Percentiles rank a stretch among this genome's conserved stretches.
Conservation (phyloP, 2,329 filamentous ascomycete genomes). For the Thielaviopsis populi region DNA sequence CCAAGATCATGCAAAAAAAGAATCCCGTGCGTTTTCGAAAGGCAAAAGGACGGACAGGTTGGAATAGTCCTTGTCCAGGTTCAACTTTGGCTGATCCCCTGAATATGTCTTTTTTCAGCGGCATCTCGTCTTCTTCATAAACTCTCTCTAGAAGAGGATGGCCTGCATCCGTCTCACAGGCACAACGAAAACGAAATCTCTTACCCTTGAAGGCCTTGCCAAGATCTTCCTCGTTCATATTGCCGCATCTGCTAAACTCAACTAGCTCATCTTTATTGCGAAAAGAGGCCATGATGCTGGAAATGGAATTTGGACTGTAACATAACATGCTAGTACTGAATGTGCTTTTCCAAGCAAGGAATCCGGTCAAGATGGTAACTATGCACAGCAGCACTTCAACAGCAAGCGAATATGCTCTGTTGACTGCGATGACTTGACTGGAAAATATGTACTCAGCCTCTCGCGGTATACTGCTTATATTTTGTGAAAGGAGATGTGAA, state of each 20-base stretch:
- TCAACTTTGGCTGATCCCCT: neutral
- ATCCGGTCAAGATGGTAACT: constrained; percentile 17
- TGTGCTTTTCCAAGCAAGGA: constrained; percentile 18
- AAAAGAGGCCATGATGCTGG: constrained; percentile 19
- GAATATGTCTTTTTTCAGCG: neutral
- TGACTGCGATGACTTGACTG: constrained; percentile 24
- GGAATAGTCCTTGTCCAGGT: neutral
- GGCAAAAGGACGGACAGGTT: constrained; percentile 20
- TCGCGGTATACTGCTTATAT: neutral
- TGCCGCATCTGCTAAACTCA: constrained; percentile 1
- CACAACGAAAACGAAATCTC: constrained; percentile 18
- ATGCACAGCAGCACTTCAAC: constrained; percentile 23
- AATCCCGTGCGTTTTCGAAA: constrained; percentile 18
- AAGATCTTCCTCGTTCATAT: neutral
- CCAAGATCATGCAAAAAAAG: constrained; percentile 16
- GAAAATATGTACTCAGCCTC: constrained; percentile 6
- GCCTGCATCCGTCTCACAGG: constrained; percentile 5
- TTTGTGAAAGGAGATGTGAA: neutral
- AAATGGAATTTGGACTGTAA: constrained; percentile 22
- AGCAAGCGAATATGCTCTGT: constrained; percentile 21
- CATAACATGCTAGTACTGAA: constrained; percentile 16
- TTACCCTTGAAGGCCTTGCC: constrained; percentile 2
- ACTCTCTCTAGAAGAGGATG: neutral
- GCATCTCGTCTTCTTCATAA: neutral
- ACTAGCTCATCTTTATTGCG: constrained; percentile 17